Base-by-base conservation (phyloP, 2,329 filamentous ascomycete genomes). In the Microdochium trichocladiopsis region DNA sequence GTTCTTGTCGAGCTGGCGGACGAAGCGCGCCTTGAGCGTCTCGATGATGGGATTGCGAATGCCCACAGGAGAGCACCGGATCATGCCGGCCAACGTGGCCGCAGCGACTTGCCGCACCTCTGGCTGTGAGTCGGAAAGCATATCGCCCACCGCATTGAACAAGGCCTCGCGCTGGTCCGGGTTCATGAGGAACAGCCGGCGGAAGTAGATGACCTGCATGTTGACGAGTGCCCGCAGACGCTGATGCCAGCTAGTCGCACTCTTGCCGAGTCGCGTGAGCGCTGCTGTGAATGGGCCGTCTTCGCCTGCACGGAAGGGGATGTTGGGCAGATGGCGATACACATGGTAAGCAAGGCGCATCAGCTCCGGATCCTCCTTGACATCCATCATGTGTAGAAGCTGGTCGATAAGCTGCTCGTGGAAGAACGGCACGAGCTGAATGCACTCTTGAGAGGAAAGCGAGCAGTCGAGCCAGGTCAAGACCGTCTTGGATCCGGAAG, bases 341-440 rank as follows among this genome's bases (percentile, higher is more conserved):
- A 99, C 94, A 64, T 96, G 91, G 66, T 97, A 99, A 0, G 94
- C 93, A 9, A 96, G 79, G 10, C 88, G 87, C 76, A 96, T 95
- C 2, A 99, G 79, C 69, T 99, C 95, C 0, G 90, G 91, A 62
- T 99, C 94, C 69, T 99, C 94, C 69, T 97, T 97, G 67, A 99
- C 90, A 64, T 99, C 94, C 93, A 99, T 99, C 94, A 99, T 99
- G 74, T 99, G 92, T 50, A 99, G 75, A 14, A 99, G 81, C 66
- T 96, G 89, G 61, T 94, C 89, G 67, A 95, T 94, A 64, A 97
- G 93, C 0, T 87, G 78, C 33, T 88, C 80, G 0, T 91, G 88
- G 75, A 99, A 97, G 79, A 96, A 97, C 3, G 86, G 84, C 18
- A 95, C 83, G 14, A 99, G 81, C 64, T 94, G 87, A 0, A 84